Evolutionary conservation across 345 rosid species (phyloP), one percentile per base, ranked within the genome.

Genomic region (Balakata baccata): DNA sequence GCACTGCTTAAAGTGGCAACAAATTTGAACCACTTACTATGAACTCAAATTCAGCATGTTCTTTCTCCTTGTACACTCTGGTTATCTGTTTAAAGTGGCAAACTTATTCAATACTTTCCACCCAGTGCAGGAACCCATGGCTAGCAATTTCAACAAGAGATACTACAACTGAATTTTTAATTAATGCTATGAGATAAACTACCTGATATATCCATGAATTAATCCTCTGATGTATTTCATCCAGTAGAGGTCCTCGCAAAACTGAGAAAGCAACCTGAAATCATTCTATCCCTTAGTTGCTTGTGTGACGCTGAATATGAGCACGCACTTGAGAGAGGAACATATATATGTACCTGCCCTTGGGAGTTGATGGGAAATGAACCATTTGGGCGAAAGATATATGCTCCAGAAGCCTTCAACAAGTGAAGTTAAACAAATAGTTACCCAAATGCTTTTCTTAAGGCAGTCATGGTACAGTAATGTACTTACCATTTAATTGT

Each of bases 141-240:
- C 46, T 7, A 46, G 22, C 10, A 71, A 69, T 37, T 6, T n/a
- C 23, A 52, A 39, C 37, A 66, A 57, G 50, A 29, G 14, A 68
- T 51, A 20, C 46, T 29, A 64, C 16, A 58, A 41, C 60, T 60
- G 9, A 53, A 9, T 67, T 39, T 5, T 7, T 4, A 20, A 25
- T 68, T 9, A 16, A 43, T 14, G 51, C 43, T 29, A 34, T 61
- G 25, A 23, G 56, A 38, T 12, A 63, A 52, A 49, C 20, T 57
- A 94, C 98, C 97, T 94, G 97, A 72, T 92, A 92, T 83, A 92
- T 80, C 97, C 98, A 92, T 16, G 90, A 81, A 78, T 83, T 94
- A 69, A 88, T 70, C 77, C 81, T 79, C 66, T 87, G 89, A 81
- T 90, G 96, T 57, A 92, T 89, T 89, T 94, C 98, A 83, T 94